A percentile compares a stretch with the other conserved stretches of the same genome.
phyloP scores from a whole-genome alignment of 2,329 filamentous ascomycete species.

The Cordyceps farinosa region DNA sequence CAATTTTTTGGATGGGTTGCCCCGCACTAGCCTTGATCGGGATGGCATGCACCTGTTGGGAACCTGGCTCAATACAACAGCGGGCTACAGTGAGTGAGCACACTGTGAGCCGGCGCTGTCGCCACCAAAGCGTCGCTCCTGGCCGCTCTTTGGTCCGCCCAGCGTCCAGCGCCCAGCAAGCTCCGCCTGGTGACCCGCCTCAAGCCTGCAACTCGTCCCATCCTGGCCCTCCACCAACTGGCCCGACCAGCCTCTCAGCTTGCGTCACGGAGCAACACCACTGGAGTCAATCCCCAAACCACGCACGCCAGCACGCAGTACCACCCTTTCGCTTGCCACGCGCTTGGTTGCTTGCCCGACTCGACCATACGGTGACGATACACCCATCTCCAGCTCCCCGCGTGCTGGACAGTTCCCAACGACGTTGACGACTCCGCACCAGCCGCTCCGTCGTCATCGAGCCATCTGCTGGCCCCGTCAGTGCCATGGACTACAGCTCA shows the following conservation, averaged over 20 bases:
- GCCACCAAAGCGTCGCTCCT: not conserved
- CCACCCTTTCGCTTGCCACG: not conserved
- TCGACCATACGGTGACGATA: not conserved
- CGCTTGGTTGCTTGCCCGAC: not conserved
- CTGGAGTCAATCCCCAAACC: not conserved
- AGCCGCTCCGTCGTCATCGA: slow-evolving; percentile 4
- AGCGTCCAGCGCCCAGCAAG: slow-evolving; percentile 8
- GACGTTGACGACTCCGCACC: slow-evolving; percentile 11
- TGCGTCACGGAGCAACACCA: slow-evolving; percentile 17
- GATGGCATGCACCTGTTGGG: not conserved
- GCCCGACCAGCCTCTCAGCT: slow-evolving; percentile 17
- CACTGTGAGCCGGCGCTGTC: not conserved
- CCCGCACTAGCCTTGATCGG: slow-evolving; percentile 17
- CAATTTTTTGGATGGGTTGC: slow-evolving; percentile 14
- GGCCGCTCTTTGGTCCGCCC: slow-evolving; percentile 1
- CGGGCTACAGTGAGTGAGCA: not conserved
- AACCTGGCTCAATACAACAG: not conserved
- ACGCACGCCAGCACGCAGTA: not conserved
- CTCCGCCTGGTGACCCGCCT: not conserved
- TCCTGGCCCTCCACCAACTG: not conserved
- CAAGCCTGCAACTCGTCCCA: not conserved
- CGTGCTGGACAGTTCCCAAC: not conserved
- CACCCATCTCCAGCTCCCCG: not conserved
- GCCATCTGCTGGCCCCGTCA: slow-evolving; percentile 5
- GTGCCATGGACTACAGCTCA: slow-evolving; percentile 56